Conservation (phyloP, 208 protist species). For the Endotrypanum monterogeii region DNA sequence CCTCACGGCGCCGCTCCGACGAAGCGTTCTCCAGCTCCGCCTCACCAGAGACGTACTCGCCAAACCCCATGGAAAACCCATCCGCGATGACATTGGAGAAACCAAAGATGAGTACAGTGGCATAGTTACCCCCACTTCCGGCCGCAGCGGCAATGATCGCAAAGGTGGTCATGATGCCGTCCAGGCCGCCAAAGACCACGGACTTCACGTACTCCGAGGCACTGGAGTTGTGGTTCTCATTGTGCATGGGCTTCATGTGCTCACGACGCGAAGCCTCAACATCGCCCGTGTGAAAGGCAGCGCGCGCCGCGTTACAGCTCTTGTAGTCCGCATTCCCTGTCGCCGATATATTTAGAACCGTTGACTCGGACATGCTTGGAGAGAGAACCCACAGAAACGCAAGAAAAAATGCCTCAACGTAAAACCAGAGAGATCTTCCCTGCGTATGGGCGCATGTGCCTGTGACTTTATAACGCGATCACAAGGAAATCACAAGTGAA, state of each 20-base stretch:
- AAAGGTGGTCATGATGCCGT: slow-evolving; percentile 97
- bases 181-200: slow-evolving; percentile 94
- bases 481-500: not conserved
- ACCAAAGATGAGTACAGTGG: slow-evolving; percentile 89
- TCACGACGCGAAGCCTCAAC: slow-evolving; percentile 77
- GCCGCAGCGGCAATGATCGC: slow-evolving; percentile 92
- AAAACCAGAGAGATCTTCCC: not conserved
- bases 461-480: not conserved
- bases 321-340: slow-evolving; percentile 53
- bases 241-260: slow-evolving; percentile 79
- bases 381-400: not conserved
- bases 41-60: slow-evolving; percentile 92
- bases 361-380: slow-evolving; percentile 7
- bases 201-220: slow-evolving; percentile 94
- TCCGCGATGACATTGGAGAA: slow-evolving; percentile 96
- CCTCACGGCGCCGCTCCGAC: slow-evolving; percentile 86
- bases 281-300: slow-evolving; percentile 66
- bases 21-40: slow-evolving; percentile 92
- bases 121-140: slow-evolving; percentile 83
- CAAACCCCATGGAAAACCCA: slow-evolving; percentile 96
- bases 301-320: slow-evolving; percentile 61
- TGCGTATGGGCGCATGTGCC: not conserved
- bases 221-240: slow-evolving; percentile 80
- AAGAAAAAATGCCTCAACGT: not conserved
- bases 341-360: slow-evolving; percentile 23